Evolutionary conservation across 2,329 filamentous ascomycete genomes (phyloP), one percentile per base, ranked within the genome.

Genomic region (Paracamarosporium sp.): DNA sequence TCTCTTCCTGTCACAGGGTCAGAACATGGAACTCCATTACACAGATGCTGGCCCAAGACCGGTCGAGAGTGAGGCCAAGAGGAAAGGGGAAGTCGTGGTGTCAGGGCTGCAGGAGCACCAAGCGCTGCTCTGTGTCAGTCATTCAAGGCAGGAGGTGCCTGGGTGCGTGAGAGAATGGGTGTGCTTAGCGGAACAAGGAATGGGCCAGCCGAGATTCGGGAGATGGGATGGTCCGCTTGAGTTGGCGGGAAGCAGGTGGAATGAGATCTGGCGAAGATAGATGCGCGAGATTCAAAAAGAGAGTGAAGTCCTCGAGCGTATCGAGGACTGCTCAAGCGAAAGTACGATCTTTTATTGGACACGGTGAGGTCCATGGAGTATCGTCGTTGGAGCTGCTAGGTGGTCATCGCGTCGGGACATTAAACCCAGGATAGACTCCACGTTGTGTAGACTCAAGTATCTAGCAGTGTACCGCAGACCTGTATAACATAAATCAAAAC

Each of bases 61-160:
- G 15, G 58, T 71, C 2, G 79, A 84, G 12, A 86, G 82, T 57
- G 77, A 83, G 11, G 8, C 63, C 15, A 36, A 35, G 9, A 50
- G 33, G 54, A 65, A 76, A 0, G 84, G 80, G 0, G 70, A 73
- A 1, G 80, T 86, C 1, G 81, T 77, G 22, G 78, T 94, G 4
- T 71, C 69, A 1, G 92, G 92, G 0, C 76, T 97, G 55, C 82
- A 83, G 1, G 80, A 87, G 0, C 76, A 86, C 22, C 94, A 98
- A 77, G 93, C 93, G 0, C 79, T 99, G 53, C 85, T 98, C n/a
- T 92, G 93, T 62, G 94, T 98, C 58, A 95, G 92, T 60, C 95
- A 99, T 78, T 84, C 94, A 59, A 88, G 88, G 61, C 93, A 97
- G 68, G 95, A 99, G 76, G 90, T 98, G 9, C 95, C 95, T 0